Conservation (phyloP, 192 early-diverging fungal species). For the Podila horticola region DNA sequence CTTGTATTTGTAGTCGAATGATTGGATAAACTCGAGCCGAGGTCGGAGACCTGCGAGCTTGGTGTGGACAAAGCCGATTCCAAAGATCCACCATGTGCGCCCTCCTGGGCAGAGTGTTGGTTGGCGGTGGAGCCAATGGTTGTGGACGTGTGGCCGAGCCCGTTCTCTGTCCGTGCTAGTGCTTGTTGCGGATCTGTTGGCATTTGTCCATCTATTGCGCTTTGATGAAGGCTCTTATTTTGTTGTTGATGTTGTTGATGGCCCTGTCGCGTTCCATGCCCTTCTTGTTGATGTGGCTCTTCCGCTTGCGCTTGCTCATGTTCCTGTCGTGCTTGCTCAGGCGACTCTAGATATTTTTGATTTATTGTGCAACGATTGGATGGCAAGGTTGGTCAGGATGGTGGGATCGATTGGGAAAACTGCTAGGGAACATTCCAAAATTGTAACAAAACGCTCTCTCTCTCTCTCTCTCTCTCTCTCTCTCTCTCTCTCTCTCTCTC, state of each 20-base stretch:
- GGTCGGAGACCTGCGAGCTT: neutral
- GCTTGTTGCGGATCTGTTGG: constrained; percentile 9
- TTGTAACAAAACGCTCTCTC: too few relatives aligned
- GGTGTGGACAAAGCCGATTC: constrained; percentile 7
- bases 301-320: neutral
- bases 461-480: too few relatives aligned
- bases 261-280: too few relatives aligned
- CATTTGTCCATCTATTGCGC: neutral
- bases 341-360: neutral
- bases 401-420: too few relatives aligned
- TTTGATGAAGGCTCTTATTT: constrained; percentile 9
- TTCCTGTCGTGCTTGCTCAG: neutral
- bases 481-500: too few relatives aligned
- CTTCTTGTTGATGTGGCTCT: neutral
- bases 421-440: too few relatives aligned
- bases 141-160: neutral
- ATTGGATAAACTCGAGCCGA: constrained; percentile 1
- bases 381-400: neutral
- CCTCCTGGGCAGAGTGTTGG: constrained; percentile 22
- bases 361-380: neutral
- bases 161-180: neutral
- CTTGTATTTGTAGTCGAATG: constrained; percentile 22
- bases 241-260: neutral
- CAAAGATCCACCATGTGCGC: constrained; percentile 23
- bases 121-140: constrained; percentile 14